Percentiles rank a stretch among this genome's conserved stretches.
Conservation (phyloP, 306 rosid species). For the Cicer judaicum region DNA sequence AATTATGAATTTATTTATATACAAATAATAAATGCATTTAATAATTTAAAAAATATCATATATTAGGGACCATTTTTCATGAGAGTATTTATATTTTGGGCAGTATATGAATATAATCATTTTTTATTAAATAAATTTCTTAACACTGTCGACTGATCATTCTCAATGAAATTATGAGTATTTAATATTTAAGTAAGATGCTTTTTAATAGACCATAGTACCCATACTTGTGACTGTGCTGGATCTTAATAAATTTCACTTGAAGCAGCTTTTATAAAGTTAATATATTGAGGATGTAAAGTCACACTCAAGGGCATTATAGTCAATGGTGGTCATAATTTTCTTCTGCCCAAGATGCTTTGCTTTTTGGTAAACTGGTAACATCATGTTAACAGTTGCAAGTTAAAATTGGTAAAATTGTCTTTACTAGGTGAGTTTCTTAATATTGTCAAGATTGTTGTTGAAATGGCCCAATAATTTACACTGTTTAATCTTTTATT, state of each 20-base stretch:
- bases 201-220: conserved; percentile 51
- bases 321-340: conserved; percentile 61
- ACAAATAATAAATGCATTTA: too few relatives aligned
- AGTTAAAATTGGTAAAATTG: conserved; percentile 56
- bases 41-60: too few relatives aligned
- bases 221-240: conserved; percentile 52
- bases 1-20: too few relatives aligned
- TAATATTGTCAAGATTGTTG: conserved; percentile 50
- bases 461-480: conserved; percentile 1
- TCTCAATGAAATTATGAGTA: conserved; percentile 21
- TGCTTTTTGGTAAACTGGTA: conserved; percentile 72
- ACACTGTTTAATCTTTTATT: conserved; percentile 13
- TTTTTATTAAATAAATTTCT: neutral
- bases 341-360: conserved; percentile 62
- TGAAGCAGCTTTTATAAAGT: conserved; percentile 91
- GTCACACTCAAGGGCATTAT: conserved; percentile 87
- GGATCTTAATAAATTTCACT: conserved; percentile 52
- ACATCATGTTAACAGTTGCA: conserved; percentile 60
- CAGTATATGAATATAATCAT: neutral
- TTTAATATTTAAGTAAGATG: conserved; percentile 31
- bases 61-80: too few relatives aligned
- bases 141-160: conserved; percentile 30
- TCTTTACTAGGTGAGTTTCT: conserved; percentile 53
- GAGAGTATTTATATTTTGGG: too few relatives aligned
- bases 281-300: conserved; percentile 71